Evolutionary conservation across 164 flowering plant species (phyloP).

Genomic region (Chimonanthus salicifolius): DNA sequence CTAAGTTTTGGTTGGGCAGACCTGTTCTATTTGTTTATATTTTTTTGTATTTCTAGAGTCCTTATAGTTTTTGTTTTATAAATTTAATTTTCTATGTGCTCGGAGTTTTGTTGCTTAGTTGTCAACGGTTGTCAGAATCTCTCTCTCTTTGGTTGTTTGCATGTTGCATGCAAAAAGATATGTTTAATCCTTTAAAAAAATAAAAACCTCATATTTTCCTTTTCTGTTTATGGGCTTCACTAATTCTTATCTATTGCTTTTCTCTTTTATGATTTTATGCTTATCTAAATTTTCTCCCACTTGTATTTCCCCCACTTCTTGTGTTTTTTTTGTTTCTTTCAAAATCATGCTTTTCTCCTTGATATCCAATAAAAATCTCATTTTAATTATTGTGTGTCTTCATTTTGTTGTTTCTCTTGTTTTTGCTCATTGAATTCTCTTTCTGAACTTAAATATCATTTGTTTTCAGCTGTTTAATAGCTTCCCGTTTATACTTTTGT

Average conservation of each 20-base stretch:
- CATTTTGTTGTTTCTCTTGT: not conserved
- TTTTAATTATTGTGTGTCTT: not conserved
- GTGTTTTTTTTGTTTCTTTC: not conserved
- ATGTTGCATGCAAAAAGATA: not conserved
- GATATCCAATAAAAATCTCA: not conserved
- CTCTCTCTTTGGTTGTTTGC: not conserved
- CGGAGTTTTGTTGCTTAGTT: not conserved
- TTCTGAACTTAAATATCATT: not conserved
- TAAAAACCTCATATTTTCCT: not conserved
- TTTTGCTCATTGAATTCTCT: not conserved
- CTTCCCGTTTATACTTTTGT: not conserved
- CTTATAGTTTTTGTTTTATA: not conserved
- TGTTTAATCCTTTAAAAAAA: not conserved
- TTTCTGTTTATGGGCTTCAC: not conserved
- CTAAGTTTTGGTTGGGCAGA: not conserved
- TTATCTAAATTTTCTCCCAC: not conserved
- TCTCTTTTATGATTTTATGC: not conserved
- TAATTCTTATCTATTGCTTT: not conserved
- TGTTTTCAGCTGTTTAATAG: not conserved
- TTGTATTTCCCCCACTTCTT: not conserved
- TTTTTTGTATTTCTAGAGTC: not conserved
- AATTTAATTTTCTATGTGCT: too few relatives aligned
- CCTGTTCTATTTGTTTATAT: not conserved
- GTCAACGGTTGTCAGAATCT: not conserved
- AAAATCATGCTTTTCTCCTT: not conserved